phyloP scores from a whole-genome alignment of 2,329 filamentous ascomycete species.

The Aspergillus alliaceus region DNA sequence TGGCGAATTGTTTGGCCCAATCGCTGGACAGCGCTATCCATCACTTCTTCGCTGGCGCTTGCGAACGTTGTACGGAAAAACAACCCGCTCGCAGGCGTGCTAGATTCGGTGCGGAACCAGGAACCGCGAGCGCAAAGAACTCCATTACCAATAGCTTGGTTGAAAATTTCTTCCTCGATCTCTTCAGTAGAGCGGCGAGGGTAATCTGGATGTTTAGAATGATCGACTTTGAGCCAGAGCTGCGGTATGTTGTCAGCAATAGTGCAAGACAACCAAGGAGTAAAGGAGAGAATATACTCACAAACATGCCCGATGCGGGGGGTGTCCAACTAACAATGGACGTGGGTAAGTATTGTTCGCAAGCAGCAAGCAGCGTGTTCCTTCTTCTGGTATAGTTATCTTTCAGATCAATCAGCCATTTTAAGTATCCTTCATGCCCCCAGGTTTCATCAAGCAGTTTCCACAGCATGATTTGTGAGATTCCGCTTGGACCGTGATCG shows the following conservation, averaged over 20 bases:
- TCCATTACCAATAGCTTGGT: background rate
- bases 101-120: background rate
- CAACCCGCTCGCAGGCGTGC: background rate
- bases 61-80: background rate
- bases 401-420: constrained; percentile 76
- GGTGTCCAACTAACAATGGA: constrained; percentile 74
- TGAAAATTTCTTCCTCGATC: background rate
- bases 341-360: constrained; percentile 69
- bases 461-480: constrained; percentile 75
- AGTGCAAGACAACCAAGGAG: background rate
- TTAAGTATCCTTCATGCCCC: constrained; percentile 80
- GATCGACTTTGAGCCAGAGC: background rate
- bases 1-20: background rate
- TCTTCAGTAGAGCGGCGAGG: background rate
- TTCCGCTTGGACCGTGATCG: constrained; percentile 74
- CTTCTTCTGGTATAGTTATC: constrained; percentile 72
- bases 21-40: background rate
- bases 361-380: constrained; percentile 71
- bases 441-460: constrained; percentile 83
- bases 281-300: background rate
- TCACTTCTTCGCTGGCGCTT: background rate
- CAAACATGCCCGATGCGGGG: constrained; percentile 63
- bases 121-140: background rate
- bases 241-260: background rate
- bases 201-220: background rate